These are phyloP conservation scores for Penicillium sp. DNA, from an alignment of 2,329 filamentous ascomycete species.

Conservation along the genomic window DNA sequence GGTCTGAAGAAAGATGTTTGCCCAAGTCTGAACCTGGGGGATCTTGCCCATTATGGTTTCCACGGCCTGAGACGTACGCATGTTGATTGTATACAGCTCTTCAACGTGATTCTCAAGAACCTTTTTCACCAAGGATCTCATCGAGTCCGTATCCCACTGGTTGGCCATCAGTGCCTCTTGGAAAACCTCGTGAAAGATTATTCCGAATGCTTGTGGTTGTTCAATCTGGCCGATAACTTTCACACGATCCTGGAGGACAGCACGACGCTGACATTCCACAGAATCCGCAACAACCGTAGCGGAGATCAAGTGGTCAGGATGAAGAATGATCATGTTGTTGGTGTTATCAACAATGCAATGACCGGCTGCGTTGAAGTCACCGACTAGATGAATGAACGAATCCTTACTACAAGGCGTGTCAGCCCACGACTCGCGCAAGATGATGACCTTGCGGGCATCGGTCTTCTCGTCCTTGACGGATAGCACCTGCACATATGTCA, in stretches of 20 bases:
- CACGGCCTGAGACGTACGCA: slow-evolving; percentile 70
- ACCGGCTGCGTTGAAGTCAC: slow-evolving; percentile 68
- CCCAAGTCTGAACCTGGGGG: slow-evolving; percentile 80
- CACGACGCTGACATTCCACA: slow-evolving; percentile 84
- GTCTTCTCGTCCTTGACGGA: slow-evolving; percentile 78
- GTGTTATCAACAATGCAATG: slow-evolving; percentile 81
- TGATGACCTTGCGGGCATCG: slow-evolving; percentile 66
- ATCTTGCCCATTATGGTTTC: slow-evolving; percentile 84
- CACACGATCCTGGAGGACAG: slow-evolving; percentile 90
- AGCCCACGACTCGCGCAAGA: slow-evolving; percentile 82
- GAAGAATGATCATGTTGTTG: slow-evolving; percentile 83
- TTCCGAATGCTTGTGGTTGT: slow-evolving; percentile 84
- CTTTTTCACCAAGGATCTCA: slow-evolving; percentile 66
- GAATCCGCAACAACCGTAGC: slow-evolving; percentile 96
- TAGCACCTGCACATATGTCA: slow-evolving; percentile 62
- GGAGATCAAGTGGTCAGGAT: slow-evolving; percentile 93
- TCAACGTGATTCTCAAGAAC: slow-evolving; percentile 80
- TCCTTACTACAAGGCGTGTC: slow-evolving; percentile 74
- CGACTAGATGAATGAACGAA: slow-evolving; percentile 84
- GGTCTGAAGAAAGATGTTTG: slow-evolving; percentile 73
- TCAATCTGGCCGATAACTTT: slow-evolving; percentile 84
- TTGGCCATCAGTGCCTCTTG: slow-evolving; percentile 86
- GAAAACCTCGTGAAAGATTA: slow-evolving; percentile 91
- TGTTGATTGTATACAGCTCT: slow-evolving; percentile 83
- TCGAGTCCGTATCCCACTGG: slow-evolving; percentile 71